Conservation (phyloP, 78 protist species). For the Dictyostelium brefeldianum region DNA sequence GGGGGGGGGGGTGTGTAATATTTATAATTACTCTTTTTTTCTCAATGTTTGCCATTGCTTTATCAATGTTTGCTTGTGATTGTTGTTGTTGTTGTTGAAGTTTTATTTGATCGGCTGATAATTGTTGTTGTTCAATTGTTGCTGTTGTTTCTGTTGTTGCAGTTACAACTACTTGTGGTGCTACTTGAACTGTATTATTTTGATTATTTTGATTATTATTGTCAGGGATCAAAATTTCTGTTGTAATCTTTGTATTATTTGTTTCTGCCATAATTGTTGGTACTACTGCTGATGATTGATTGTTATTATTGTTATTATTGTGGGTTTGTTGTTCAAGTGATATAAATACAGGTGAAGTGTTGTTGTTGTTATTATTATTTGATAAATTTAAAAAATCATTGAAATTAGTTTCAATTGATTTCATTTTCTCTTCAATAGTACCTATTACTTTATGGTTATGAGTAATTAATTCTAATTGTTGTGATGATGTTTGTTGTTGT, state of each 20-base stretch:
- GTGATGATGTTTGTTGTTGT: background rate
- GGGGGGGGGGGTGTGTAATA: no score
- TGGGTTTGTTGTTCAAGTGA: background rate
- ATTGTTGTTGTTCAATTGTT: background rate
- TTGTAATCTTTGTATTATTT: background rate
- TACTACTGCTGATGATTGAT: background rate
- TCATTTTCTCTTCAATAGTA: slow-evolving; percentile 52
- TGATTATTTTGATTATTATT: background rate
- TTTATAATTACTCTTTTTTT: slow-evolving; percentile 4
- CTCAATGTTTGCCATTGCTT: background rate
- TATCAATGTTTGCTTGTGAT: background rate
- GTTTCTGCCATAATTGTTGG: background rate
- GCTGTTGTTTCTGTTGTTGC: background rate
- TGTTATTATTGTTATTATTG: background rate
- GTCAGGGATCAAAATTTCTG: slow-evolving; percentile 2
- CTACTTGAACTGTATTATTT: background rate
- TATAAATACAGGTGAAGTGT: slow-evolving; percentile 11
- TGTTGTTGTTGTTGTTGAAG: slow-evolving; percentile 13
- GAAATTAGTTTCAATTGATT: slow-evolving; percentile 39
- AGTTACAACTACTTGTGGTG: background rate
- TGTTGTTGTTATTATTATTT: background rate
- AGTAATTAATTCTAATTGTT: background rate
- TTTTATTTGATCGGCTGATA: background rate
- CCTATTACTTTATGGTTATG: slow-evolving; percentile 1
- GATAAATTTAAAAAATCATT: slow-evolving; percentile 1